phyloP scores from a whole-genome alignment of 805 yeast species.

The Nakazawaea ambrosiae region DNA sequence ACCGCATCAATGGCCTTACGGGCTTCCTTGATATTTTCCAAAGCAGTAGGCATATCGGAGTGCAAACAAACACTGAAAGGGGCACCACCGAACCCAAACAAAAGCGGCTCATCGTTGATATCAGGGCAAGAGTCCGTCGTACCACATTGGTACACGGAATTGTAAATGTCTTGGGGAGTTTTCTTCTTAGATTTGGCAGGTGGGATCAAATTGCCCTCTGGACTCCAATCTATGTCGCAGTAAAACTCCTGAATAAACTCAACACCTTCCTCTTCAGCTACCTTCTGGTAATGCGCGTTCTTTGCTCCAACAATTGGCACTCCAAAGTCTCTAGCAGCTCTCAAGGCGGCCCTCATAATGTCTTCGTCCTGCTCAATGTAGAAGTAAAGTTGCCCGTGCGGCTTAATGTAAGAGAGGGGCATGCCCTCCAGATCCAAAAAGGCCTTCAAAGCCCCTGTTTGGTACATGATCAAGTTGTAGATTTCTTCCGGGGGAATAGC shows the following conservation, averaged over 20 bases:
- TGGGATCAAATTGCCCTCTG: constrained; percentile 24
- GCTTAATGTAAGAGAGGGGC: constrained; percentile 26
- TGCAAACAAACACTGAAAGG: constrained; percentile 29
- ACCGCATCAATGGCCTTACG: constrained; percentile 24
- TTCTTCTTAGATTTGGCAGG: constrained; percentile 23
- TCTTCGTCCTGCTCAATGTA: constrained; percentile 28
- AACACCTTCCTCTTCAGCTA: constrained; percentile 25
- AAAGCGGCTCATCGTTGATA: constrained; percentile 18
- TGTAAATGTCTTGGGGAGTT: constrained; percentile 24
- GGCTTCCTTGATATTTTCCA: constrained; percentile 24
- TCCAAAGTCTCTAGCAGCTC: constrained; percentile 27
- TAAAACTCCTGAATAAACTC: constrained; percentile 30
- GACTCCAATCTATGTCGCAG: constrained; percentile 27
- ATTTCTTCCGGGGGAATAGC: constrained; percentile 29
- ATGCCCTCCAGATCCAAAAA: constrained; percentile 29
- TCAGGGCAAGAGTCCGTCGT: constrained; percentile 18
- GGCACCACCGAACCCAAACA: constrained; percentile 20
- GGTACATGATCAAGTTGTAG: constrained; percentile 28
- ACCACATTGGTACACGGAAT: constrained; percentile 22
- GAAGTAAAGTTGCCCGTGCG: constrained; percentile 32
- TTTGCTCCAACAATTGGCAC: constrained; percentile 33
- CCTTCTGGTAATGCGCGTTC: constrained; percentile 21
- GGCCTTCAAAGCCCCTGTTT: constrained; percentile 31
- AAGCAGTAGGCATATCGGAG: constrained; percentile 30
- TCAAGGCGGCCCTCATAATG: constrained; percentile 28